Percentiles rank a stretch among this genome's conserved stretches.
Conservation (phyloP, 2,329 filamentous ascomycete species). For the Cyphellophora attinorum region DNA sequence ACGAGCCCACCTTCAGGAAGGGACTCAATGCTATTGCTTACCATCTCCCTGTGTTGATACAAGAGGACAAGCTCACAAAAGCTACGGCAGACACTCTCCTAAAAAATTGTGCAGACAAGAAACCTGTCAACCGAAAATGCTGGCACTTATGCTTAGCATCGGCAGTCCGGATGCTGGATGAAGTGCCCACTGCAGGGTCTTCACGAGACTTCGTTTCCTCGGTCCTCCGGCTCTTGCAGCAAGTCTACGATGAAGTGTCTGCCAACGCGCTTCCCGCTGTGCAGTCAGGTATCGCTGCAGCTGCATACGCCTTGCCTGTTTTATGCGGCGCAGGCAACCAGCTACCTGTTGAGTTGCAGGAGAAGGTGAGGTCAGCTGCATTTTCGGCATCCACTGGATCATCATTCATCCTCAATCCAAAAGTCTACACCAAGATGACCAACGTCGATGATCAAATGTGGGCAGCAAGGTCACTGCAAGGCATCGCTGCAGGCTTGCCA, state of each 20-base stretch:
- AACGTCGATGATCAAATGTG: slow-evolving; percentile 68
- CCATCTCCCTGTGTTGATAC: slow-evolving; percentile 54
- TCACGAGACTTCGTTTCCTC: slow-evolving; percentile 38
- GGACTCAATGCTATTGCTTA: slow-evolving; percentile 64
- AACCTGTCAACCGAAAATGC: slow-evolving; percentile 61
- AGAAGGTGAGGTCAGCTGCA: slow-evolving; percentile 49
- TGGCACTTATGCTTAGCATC: slow-evolving; percentile 54
- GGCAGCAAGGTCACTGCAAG: slow-evolving; percentile 61
- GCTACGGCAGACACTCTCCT: slow-evolving; percentile 58
- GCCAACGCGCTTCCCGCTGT: slow-evolving; percentile 69
- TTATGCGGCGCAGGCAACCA: slow-evolving; percentile 25
- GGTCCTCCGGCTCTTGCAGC: slow-evolving; percentile 40
- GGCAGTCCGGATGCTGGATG: slow-evolving; percentile 10
- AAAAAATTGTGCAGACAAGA: slow-evolving; percentile 83
- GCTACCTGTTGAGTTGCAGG: slow-evolving; percentile 14
- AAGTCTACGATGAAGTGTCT: slow-evolving; percentile 67
- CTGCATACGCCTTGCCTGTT: slow-evolving; percentile 50
- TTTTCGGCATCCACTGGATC: slow-evolving; percentile 62
- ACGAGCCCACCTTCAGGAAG: slow-evolving; percentile 68
- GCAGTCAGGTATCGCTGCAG: slow-evolving; percentile 73
- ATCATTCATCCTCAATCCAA: slow-evolving; percentile 76
- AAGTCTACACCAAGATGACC: slow-evolving; percentile 72
- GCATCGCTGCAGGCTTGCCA: slow-evolving; percentile 47
- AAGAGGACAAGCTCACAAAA: slow-evolving; percentile 56
- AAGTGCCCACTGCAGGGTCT: slow-evolving; percentile 32